A percentile compares a stretch with the other conserved stretches of the same genome.
These are phyloP conservation scores for Spiromastix sp. DNA, from an alignment of 2,329 filamentous ascomycete genomes.

Conservation along the genomic window DNA sequence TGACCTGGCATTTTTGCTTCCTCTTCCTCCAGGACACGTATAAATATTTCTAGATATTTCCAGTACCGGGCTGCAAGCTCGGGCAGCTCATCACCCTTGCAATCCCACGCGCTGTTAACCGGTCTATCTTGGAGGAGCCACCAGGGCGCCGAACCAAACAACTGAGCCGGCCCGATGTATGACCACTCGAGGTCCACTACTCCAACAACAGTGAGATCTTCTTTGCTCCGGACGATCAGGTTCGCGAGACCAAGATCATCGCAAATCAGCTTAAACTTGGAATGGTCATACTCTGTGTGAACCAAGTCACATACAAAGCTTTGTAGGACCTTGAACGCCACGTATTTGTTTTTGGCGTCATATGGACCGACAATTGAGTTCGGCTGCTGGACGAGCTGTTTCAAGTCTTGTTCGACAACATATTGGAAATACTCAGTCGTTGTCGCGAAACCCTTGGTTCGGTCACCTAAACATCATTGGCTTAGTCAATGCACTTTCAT, in stretches of 20 bases:
- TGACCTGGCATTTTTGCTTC: constrained; percentile 18
- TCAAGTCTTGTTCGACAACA: constrained; percentile 21
- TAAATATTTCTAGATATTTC: constrained; percentile 21
- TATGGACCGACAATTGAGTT: constrained; percentile 22
- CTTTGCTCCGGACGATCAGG: constrained; percentile 24
- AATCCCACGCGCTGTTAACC: constrained; percentile 20
- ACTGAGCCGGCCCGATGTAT: constrained; percentile 27
- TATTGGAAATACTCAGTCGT: constrained; percentile 26
- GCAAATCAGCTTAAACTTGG: constrained; percentile 29
- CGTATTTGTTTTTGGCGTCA: constrained; percentile 20
- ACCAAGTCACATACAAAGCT: constrained; percentile 17
- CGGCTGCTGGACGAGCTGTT: constrained; percentile 24
- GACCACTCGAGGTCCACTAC: constrained; percentile 30
- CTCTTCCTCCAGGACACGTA: constrained; percentile 22
- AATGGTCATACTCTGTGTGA: constrained; percentile 16
- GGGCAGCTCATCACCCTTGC: constrained; percentile 13
- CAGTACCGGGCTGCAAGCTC: constrained; percentile 18
- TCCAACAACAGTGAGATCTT: constrained; percentile 26
- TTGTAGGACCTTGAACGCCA: constrained; percentile 20
- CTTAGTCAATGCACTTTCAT: constrained; percentile 10
- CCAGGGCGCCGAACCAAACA: constrained; percentile 28
- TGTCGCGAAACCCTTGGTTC: constrained; percentile 18
- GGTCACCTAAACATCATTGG: constrained; percentile 15
- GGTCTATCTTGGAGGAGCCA: constrained; percentile 27
- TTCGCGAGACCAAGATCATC: constrained; percentile 29